These are phyloP conservation scores for Vicia faba DNA, from an alignment of 306 rosid genomes.

Conservation along the genomic window DNA sequence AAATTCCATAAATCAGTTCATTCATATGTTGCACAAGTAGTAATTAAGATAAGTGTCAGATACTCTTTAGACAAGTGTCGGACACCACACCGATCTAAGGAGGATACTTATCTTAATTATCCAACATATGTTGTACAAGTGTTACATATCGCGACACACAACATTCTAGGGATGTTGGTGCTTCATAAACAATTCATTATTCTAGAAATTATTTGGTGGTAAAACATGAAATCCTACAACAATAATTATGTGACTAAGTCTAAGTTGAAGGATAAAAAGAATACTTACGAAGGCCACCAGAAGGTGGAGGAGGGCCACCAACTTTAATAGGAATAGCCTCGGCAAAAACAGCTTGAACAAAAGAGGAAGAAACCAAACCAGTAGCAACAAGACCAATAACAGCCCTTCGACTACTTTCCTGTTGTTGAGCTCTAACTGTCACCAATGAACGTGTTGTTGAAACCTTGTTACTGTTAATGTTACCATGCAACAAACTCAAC, in stretches of 20 bases:
- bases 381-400: constrained; percentile 79
- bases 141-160: no score
- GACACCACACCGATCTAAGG: no score
- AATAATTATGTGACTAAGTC: no score
- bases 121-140: no score
- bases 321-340: constrained; percentile 83
- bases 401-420: constrained; percentile 65
- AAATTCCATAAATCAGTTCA: constrained; percentile 13
- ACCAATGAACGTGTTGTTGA: constrained; percentile 38
- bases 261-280: neutral
- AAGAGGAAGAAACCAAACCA: constrained; percentile 79
- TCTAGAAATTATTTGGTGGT: neutral
- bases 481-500: constrained; percentile 58
- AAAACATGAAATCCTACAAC: no score
- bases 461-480: constrained; percentile 40
- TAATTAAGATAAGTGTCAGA: no score
- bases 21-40: no score
- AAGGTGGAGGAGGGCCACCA: constrained; percentile 85
- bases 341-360: constrained; percentile 87
- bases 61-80: no score
- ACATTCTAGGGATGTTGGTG: no score
- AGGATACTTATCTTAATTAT: no score
- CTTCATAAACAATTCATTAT: neutral
- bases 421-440: constrained; percentile 63
- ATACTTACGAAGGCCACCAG: constrained; percentile 94